Percentiles rank a stretch among this genome's conserved stretches.
phyloP scores from a whole-genome alignment of 2,329 filamentous ascomycete genomes.

The Lanzia echinophila region DNA sequence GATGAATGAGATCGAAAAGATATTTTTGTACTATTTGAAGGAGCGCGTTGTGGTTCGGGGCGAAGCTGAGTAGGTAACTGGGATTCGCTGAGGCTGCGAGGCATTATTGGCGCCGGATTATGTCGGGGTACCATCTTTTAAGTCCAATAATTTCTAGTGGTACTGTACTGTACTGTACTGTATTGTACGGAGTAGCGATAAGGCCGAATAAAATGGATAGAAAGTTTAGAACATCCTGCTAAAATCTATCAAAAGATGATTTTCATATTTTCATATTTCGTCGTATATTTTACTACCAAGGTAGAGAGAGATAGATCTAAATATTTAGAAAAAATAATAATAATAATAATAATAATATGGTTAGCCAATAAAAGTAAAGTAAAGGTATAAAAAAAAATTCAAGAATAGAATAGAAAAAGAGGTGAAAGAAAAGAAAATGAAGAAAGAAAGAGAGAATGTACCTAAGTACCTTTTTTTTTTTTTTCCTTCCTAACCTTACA shows the following conservation, averaged over 20 bases:
- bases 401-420: background rate
- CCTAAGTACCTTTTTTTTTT: no score
- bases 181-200: background rate
- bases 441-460: background rate
- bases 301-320: background rate
- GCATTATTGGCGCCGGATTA: conserved; percentile 21
- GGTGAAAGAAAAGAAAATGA: background rate
- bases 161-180: background rate
- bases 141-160: background rate
- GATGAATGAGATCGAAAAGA: conserved; percentile 52
- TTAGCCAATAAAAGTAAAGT: no score
- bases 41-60: conserved; percentile 20
- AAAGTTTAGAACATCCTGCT: background rate
- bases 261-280: no score
- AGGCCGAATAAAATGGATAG: background rate
- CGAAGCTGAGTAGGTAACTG: conserved; percentile 11
- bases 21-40: conserved; percentile 38
- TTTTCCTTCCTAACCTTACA: no score
- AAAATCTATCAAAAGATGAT: no score
- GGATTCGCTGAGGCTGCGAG: conserved; percentile 18
- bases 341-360: no score
- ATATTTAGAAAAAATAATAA: background rate
- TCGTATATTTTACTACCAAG: no score
- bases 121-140: background rate
- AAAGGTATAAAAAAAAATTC: no score